Evolutionary conservation across 1,139 yeast genomes (phyloP).

Genomic region (Blastobotrys malaysiensis): DNA sequence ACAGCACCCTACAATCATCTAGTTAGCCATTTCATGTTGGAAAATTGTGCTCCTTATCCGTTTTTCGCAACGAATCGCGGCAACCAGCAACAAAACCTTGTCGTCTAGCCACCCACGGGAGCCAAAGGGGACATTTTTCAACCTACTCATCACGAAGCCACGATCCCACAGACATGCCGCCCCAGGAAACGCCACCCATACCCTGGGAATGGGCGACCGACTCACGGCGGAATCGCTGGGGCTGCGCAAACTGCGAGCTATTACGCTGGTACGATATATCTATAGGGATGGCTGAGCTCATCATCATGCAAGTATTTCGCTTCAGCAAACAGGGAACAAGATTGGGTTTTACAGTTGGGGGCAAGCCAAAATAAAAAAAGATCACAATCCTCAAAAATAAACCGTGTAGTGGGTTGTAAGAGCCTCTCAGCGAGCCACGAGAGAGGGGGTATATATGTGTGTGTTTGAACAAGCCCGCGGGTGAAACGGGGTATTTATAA

Average conservation of each 20-base stretch:
- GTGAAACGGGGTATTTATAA: not conserved
- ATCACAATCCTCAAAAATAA: no score
- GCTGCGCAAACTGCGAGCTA: constrained; percentile 24
- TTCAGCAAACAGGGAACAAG: not conserved
- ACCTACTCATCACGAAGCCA: constrained; percentile 92
- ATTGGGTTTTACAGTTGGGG: not conserved
- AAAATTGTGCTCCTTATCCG: no score
- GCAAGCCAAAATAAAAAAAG: not conserved
- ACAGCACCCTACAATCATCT: constrained; percentile 24
- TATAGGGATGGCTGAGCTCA: constrained; percentile 38
- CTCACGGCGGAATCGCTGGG: constrained; percentile 58
- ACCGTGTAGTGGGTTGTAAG: not conserved
- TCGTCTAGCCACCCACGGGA: no score
- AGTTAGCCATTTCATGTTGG: no score
- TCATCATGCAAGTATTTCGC: constrained; percentile 7
- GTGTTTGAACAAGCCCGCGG: not conserved
- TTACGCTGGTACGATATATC: constrained; percentile 36
- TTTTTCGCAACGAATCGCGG: no score
- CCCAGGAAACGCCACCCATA: constrained; percentile 98
- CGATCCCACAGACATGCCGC: constrained; percentile 87
- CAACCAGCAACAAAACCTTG: constrained; percentile 18
- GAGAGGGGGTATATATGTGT: not conserved
- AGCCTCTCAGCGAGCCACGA: not conserved
- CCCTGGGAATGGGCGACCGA: constrained; percentile 95
- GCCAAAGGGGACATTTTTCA: constrained; percentile 15